phyloP scores from a whole-genome alignment of 192 early-diverging fungal species.

The Backusella liffmaniae region DNA sequence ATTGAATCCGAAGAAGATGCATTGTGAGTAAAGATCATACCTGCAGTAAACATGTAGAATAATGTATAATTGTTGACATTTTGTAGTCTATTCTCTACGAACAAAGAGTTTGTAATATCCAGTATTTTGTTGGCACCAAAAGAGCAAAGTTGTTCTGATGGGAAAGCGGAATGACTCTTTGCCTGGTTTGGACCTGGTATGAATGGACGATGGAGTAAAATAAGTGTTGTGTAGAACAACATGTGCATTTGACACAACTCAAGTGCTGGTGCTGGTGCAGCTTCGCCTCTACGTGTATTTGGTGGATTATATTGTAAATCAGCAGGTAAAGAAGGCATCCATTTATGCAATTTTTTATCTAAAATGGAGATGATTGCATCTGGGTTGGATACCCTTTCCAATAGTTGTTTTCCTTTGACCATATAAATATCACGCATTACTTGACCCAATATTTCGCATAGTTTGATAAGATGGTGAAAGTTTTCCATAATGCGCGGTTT shows the following conservation, averaged over 20 bases:
- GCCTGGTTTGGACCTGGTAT: conserved; percentile 29
- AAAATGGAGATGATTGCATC: conserved; percentile 29
- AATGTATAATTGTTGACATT: conserved; percentile 33
- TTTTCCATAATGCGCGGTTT: conserved; percentile 35
- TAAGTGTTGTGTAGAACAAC: conserved; percentile 50
- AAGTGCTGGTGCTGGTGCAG: conserved; percentile 18
- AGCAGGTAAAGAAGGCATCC: conserved; percentile 44
- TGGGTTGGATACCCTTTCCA: conserved; percentile 16
- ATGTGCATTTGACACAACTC: conserved; percentile 44
- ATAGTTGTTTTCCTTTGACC: conserved; percentile 32
- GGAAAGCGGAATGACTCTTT: conserved; percentile 16
- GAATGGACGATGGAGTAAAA: conserved; percentile 57
- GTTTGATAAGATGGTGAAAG: conserved; percentile 25
- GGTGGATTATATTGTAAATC: conserved; percentile 36
- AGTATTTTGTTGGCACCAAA: conserved; percentile 37
- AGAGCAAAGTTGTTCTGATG: conserved; percentile 28
- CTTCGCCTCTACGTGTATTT: conserved; percentile 23
- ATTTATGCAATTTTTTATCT: conserved; percentile 29
- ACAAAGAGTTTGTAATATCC: conserved; percentile 31
- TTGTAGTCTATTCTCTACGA: conserved; percentile 18
- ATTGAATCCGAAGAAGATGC: conserved; percentile 26
- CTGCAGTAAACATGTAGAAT: conserved; percentile 35
- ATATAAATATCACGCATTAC: conserved; percentile 50
- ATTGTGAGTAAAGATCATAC: conserved; percentile 38
- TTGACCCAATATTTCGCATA: conserved; percentile 46